Conservation (phyloP, 2,329 filamentous ascomycete genomes). For the Chaetomiaceae sp. region DNA sequence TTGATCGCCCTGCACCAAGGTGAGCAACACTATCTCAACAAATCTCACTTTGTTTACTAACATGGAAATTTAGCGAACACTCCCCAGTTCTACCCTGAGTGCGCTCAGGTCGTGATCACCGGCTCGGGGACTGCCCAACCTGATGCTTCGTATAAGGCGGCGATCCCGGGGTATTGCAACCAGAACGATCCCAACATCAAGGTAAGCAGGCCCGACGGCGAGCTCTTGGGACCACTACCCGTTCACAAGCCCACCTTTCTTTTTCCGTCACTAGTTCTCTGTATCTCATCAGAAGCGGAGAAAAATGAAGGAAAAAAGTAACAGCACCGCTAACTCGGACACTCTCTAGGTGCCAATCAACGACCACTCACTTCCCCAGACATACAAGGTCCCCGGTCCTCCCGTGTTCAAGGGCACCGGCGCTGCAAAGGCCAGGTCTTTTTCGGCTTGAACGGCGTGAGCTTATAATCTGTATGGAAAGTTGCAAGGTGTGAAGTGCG, state of each 20-base stretch:
- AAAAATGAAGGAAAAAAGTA: too few species aligned
- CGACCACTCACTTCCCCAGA: conserved; percentile 25
- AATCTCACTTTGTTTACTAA: too few species aligned
- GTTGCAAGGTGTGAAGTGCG: too few species aligned
- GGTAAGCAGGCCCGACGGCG: conserved; percentile 16
- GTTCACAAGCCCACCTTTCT: too few species aligned
- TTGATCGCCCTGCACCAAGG: conserved; percentile 52
- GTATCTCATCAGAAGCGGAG: too few species aligned
- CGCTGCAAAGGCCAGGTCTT: conserved; percentile 16
- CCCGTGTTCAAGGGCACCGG: conserved; percentile 24
- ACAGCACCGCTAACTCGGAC: neutral
- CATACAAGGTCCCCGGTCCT: conserved; percentile 27
- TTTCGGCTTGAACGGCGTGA: conserved; percentile 9
- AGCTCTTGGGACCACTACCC: neutral
- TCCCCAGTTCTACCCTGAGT: conserved; percentile 51
- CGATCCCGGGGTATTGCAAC: conserved; percentile 30
- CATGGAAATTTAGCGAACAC: too few species aligned
- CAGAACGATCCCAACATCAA: conserved; percentile 28
- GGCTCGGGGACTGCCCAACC: conserved; percentile 40
- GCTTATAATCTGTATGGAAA: too few species aligned
- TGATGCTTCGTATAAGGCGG: conserved; percentile 27
- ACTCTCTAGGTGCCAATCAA: conserved; percentile 26
- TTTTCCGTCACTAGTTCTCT: too few species aligned
- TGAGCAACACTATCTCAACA: too few species aligned
- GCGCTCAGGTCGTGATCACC: conserved; percentile 48